Evolutionary conservation across 371 early-diverging fungal genomes (phyloP).

Genomic region (Mucor racemosus): DNA sequence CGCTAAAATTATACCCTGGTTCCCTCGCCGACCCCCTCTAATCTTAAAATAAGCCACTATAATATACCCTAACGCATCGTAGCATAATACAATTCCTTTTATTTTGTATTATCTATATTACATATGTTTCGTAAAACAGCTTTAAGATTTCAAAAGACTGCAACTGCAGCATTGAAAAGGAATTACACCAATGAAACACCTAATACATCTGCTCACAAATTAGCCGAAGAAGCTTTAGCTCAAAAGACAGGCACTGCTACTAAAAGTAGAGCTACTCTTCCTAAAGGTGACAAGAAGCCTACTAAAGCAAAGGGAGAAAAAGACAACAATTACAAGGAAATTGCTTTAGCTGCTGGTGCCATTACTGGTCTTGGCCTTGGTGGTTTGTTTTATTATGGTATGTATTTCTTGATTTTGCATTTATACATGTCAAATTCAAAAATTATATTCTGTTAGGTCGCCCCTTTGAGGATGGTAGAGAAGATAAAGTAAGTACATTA

Average conservation of each 20-base stretch:
- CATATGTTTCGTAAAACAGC: constrained; percentile 23
- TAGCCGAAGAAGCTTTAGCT: constrained; percentile 56
- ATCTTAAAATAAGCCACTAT: constrained; percentile 22
- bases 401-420: not conserved
- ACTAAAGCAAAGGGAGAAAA: constrained; percentile 39
- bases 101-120: constrained; percentile 1
- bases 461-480: constrained; percentile 25
- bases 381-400: constrained; percentile 40
- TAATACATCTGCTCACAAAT: constrained; percentile 28
- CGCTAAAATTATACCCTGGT: too few relatives aligned
- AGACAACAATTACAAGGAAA: constrained; percentile 23
- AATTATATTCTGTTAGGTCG: constrained; percentile 23
- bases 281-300: constrained; percentile 60
- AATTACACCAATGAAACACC: constrained; percentile 14
- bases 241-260: constrained; percentile 43
- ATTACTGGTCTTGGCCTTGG: constrained; percentile 32
- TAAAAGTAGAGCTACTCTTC: constrained; percentile 44
- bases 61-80: not conserved
- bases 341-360: constrained; percentile 32
- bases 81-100: constrained; percentile 13
- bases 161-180: constrained; percentile 16
- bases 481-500: constrained; percentile 30
- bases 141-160: constrained; percentile 17
- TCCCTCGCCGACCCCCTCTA: too few relatives aligned
- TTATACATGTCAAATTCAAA: not conserved